Conservation (phyloP, 169 alveolate genomes). For the Amoebophrya sp. region DNA sequence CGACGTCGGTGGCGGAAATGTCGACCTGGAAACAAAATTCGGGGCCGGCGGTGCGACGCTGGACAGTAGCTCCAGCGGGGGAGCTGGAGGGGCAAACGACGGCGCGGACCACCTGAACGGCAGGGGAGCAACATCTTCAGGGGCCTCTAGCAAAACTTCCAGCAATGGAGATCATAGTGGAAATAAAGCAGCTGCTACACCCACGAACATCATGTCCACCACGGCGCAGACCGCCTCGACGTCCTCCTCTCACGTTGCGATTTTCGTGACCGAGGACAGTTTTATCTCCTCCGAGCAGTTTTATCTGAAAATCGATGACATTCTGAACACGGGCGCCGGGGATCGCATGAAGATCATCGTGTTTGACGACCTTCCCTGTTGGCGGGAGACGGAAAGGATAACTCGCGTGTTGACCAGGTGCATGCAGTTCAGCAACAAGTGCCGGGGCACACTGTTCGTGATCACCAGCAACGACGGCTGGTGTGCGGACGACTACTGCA, state of each 20-base stretch:
- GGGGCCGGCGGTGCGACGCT: neutral
- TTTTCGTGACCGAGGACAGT: neutral
- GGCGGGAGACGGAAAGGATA: neutral
- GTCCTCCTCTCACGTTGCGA: neutral
- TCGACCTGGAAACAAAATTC: too few species aligned
- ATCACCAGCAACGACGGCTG: conserved; percentile 3
- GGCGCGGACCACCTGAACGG: neutral
- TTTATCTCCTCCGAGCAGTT: neutral
- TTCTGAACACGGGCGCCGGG: neutral
- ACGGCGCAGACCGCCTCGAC: neutral
- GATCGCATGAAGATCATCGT: neutral
- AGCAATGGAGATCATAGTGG: neutral
- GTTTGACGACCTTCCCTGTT: neutral
- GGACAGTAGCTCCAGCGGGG: neutral
- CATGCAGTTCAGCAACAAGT: neutral
- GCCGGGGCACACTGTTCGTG: neutral
- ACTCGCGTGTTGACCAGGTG: neutral
- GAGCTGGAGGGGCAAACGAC: neutral
- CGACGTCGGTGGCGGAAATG: neutral
- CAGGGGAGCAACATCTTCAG: neutral
- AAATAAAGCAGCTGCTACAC: too few species aligned
- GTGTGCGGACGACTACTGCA: conserved; percentile 7
- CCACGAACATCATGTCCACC: neutral
- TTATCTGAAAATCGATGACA: neutral
- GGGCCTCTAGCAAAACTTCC: neutral